Evolutionary conservation across 2,329 filamentous ascomycete species (phyloP).

Genomic region (Diaporthe eres): DNA sequence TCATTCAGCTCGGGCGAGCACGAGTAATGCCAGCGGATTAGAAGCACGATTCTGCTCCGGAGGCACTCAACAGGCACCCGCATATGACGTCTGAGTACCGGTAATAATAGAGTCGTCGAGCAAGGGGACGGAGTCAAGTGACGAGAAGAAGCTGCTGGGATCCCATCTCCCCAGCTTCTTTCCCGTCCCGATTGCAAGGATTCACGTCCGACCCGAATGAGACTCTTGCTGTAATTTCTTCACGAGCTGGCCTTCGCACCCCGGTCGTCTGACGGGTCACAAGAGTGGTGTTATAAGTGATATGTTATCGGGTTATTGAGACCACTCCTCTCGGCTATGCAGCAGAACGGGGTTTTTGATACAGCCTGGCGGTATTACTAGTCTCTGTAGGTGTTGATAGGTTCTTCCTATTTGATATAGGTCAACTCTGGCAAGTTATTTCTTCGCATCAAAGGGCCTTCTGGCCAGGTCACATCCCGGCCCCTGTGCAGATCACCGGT

Average conservation of each 20-base stretch:
- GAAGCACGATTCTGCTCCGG: not conserved
- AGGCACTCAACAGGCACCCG: not conserved
- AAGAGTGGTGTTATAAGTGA: slow-evolving; percentile 17
- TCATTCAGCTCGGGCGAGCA: not conserved
- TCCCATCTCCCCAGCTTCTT: not conserved
- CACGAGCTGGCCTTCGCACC: not conserved
- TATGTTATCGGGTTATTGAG: slow-evolving; percentile 19
- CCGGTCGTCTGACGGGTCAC: slow-evolving; percentile 20
- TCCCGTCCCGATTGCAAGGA: not conserved
- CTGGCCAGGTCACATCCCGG: not conserved
- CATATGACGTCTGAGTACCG: not conserved
- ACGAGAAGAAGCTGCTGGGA: slow-evolving; percentile 21
- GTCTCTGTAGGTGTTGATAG: not conserved
- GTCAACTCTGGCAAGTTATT: not conserved
- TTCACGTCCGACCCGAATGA: not conserved
- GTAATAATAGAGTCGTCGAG: not conserved
- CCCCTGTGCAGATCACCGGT: slow-evolving; percentile 4
- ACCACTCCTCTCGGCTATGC: slow-evolving; percentile 22
- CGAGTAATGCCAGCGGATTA: slow-evolving; percentile 12
- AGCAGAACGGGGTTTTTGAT: slow-evolving; percentile 1
- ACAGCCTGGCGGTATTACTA: not conserved
- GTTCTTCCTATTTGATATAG: not conserved
- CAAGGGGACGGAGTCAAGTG: slow-evolving; percentile 15
- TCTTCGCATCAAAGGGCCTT: not conserved
- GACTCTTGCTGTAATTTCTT: slow-evolving; percentile 8